Conservation (phyloP, 805 yeast genomes). For the Yarrowia alimentaria region DNA sequence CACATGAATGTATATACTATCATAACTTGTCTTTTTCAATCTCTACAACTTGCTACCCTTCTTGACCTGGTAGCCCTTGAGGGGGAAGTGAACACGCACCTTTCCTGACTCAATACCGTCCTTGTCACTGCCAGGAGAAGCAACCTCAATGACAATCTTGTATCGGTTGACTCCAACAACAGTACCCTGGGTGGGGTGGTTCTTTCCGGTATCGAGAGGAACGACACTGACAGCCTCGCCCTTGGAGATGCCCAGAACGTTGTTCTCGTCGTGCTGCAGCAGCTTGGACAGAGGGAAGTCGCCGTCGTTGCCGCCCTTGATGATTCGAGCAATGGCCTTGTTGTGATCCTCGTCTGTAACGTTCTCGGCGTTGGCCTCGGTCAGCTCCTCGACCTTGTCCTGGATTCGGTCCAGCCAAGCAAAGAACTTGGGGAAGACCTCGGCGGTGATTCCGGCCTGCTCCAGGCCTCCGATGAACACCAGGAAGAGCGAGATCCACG, state of each 20-base stretch:
- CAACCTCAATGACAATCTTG: constrained; percentile 26
- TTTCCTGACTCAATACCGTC: constrained; percentile 14
- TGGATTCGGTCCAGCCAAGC: constrained; percentile 23
- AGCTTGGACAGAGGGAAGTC: constrained; percentile 26
- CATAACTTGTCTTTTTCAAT: too few species aligned
- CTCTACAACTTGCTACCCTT: constrained; percentile 10
- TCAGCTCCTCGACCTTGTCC: constrained; percentile 10
- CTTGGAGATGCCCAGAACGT: background rate
- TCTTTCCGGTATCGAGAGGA: constrained; percentile 23
- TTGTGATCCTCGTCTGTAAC: constrained; percentile 10
- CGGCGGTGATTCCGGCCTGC: constrained; percentile 14
- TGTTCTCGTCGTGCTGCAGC: constrained; percentile 15
- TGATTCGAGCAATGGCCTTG: constrained; percentile 7
- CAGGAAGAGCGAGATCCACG: constrained; percentile 22
- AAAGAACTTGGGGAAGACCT: constrained; percentile 23
- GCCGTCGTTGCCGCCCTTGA: constrained; percentile 16
- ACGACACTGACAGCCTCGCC: constrained; percentile 17
- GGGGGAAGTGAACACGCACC: constrained; percentile 22
- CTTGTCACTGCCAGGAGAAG: constrained; percentile 16
- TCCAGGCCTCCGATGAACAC: constrained; percentile 23
- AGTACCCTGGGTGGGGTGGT: constrained; percentile 21
- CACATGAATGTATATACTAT: too few species aligned
- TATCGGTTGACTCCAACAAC: constrained; percentile 11
- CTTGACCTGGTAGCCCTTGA: constrained; percentile 16
- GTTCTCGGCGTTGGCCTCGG: constrained; percentile 5